phyloP scores from a whole-genome alignment of 805 yeast species.

The Suhomyces prunicola region DNA sequence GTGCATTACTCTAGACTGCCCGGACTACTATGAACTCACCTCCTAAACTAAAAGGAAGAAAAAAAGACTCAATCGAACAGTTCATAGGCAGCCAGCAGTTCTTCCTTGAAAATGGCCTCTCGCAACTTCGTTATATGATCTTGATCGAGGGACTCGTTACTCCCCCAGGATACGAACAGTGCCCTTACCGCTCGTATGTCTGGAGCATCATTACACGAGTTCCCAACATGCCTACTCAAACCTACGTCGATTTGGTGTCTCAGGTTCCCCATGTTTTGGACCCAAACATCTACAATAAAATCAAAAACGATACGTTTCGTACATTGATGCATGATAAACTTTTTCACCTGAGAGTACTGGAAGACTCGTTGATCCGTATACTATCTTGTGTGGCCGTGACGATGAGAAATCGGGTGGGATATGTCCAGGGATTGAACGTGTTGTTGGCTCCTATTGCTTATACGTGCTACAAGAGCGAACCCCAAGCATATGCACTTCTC shows the following conservation, averaged over 20 bases:
- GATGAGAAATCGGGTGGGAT: constrained; percentile 36
- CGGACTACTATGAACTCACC: background rate
- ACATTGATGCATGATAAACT: constrained; percentile 71
- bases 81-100: constrained; percentile 44
- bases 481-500: constrained; percentile 77
- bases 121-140: constrained; percentile 46
- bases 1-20: background rate
- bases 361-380: constrained; percentile 62
- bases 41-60: constrained; percentile 30
- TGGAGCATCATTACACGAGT: constrained; percentile 78
- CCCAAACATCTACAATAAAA: constrained; percentile 60
- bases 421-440: constrained; percentile 93
- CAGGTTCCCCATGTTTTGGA: constrained; percentile 45
- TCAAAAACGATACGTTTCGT: constrained; percentile 80
- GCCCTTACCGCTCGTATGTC: constrained; percentile 69
- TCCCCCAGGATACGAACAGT: constrained; percentile 47
- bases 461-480: constrained; percentile 67
- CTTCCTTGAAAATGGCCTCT: constrained; percentile 46
- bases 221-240: constrained; percentile 53
- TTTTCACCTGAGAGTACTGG: constrained; percentile 67
- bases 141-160: constrained; percentile 39
- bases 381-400: constrained; percentile 67
- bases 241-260: constrained; percentile 49
- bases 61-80: constrained; percentile 53
- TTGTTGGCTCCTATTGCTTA: constrained; percentile 80